These are phyloP conservation scores for Chlorella sorokiniana DNA, from an alignment of 139 green algal genomes.

Conservation along the genomic window DNA sequence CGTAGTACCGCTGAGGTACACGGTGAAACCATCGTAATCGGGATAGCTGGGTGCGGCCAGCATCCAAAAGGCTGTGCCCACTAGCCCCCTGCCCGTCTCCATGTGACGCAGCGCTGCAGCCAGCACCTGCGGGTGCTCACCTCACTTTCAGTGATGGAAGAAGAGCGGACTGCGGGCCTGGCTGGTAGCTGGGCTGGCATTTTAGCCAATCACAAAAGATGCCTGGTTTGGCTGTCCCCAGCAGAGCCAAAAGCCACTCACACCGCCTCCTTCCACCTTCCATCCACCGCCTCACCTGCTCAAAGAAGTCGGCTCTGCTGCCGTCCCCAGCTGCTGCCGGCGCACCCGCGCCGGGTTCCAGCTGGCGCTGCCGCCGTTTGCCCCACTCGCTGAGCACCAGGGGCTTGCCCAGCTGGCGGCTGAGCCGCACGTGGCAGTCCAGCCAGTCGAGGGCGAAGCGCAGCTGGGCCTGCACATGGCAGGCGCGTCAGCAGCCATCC, in stretches of 20 bases:
- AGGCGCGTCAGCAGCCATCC: background rate
- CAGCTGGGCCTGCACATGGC: slow-evolving; percentile 2
- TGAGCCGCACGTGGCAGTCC: slow-evolving; percentile 24
- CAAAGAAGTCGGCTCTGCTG: background rate
- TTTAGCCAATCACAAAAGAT: no score
- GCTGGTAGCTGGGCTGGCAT: no score
- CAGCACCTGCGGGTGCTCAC: slow-evolving; percentile 37
- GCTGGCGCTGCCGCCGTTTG: slow-evolving; percentile 24
- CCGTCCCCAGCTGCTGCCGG: background rate
- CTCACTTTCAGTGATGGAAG: no score
- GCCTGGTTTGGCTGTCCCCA: no score
- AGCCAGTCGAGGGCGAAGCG: slow-evolving; percentile 25
- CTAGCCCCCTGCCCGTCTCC: slow-evolving; percentile 18
- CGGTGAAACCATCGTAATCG: slow-evolving; percentile 70
- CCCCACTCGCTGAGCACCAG: slow-evolving; percentile 70
- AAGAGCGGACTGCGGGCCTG: no score
- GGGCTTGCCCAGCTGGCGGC: slow-evolving; percentile 57
- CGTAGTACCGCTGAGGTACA: slow-evolving; percentile 48
- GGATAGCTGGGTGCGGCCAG: slow-evolving; percentile 54
- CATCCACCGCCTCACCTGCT: background rate
- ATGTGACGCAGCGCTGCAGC: slow-evolving; percentile 18
- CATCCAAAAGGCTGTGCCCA: slow-evolving; percentile 58
- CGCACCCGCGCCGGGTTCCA: no score
- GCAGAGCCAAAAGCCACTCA: no score
- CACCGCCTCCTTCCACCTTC: no score